Conservation (phyloP, 306 rosid genomes). For the Crotalaria pallida region DNA sequence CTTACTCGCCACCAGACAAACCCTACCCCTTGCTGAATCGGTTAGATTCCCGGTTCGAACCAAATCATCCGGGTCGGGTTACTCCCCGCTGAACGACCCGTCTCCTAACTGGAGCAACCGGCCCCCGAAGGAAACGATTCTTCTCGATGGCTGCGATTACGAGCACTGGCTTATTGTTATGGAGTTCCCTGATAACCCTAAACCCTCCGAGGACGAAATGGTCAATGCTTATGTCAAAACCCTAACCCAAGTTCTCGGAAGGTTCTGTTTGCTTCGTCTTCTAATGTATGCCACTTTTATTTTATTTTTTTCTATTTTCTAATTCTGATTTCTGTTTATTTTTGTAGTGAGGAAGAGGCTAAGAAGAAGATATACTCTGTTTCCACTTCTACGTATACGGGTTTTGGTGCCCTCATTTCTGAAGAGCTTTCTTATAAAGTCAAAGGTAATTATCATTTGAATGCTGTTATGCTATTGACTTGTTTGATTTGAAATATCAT, state of each 20-base stretch:
- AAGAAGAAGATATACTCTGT: slow-evolving; percentile 90
- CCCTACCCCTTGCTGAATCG: slow-evolving; percentile 20
- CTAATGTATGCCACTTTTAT: not conserved
- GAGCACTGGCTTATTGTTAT: slow-evolving; percentile 89
- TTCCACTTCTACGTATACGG: slow-evolving; percentile 59
- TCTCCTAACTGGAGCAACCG: slow-evolving; percentile 92
- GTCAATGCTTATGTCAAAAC: slow-evolving; percentile 68
- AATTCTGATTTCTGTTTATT: not conserved
- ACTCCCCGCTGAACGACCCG: slow-evolving; percentile 77
- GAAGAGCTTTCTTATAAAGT: slow-evolving; percentile 79
- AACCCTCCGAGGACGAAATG: slow-evolving; percentile 87
- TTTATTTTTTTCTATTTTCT: not conserved
- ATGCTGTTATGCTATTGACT: too few relatives aligned
- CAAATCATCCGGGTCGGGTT: slow-evolving; percentile 62
- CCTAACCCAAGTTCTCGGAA: slow-evolving; percentile 67
- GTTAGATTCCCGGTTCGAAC: slow-evolving; percentile 29
- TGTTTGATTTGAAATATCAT: too few relatives aligned
- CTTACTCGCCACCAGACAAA: slow-evolving; percentile 30
- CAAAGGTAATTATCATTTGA: slow-evolving; percentile 47
- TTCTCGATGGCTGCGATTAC: slow-evolving; percentile 91
- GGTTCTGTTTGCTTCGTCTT: slow-evolving; percentile 29
- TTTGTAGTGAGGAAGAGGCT: slow-evolving; percentile 81
- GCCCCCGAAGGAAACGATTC: slow-evolving; percentile 81
- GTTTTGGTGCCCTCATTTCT: slow-evolving; percentile 83
- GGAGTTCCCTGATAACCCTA: slow-evolving; percentile 62